Conservation (phyloP, 805 yeast genomes). For the Pichia nanzhaoensis region DNA sequence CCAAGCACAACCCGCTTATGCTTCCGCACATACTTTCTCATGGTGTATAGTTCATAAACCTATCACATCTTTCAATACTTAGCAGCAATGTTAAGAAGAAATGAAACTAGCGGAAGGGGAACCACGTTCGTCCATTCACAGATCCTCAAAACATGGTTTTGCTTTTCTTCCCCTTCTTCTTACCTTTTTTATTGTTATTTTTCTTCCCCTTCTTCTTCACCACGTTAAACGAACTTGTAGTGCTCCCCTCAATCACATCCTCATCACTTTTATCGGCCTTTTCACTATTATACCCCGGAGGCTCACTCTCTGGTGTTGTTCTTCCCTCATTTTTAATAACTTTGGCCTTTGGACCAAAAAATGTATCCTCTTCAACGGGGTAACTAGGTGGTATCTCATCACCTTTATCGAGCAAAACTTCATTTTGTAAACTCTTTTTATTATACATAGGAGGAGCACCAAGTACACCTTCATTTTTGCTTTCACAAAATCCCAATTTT, state of each 20-base stretch:
- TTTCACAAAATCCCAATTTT: slow-evolving; percentile 50
- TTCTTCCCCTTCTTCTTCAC: slow-evolving; percentile 19
- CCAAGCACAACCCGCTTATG: too few relatives aligned
- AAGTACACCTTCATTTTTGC: slow-evolving; percentile 34
- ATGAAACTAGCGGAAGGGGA: too few relatives aligned
- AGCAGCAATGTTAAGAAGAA: too few relatives aligned
- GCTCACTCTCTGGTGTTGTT: background rate
- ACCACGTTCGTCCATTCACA: too few relatives aligned
- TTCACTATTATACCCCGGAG: slow-evolving; percentile 5
- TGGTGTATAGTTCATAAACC: too few relatives aligned
- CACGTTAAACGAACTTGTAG: too few relatives aligned
- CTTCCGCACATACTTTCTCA: too few relatives aligned
- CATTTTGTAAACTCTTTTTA: slow-evolving; percentile 29
- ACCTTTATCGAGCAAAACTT: slow-evolving; percentile 60
- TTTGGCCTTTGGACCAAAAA: slow-evolving; percentile 41
- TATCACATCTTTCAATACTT: too few relatives aligned
- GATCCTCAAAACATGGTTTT: slow-evolving; percentile 10
- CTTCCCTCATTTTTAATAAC: slow-evolving; percentile 9
- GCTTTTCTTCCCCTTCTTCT: slow-evolving; percentile 14
- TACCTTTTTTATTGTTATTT: slow-evolving; percentile 18
- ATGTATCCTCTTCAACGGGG: slow-evolving; percentile 55
- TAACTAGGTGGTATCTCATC: slow-evolving; percentile 68
- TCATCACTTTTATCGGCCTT: slow-evolving; percentile 21
- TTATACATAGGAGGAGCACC: slow-evolving; percentile 36
- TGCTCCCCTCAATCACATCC: slow-evolving; percentile 4